Conservation (phyloP, 768 basidiomycete genomes). For the Cubamyces lactineus region DNA sequence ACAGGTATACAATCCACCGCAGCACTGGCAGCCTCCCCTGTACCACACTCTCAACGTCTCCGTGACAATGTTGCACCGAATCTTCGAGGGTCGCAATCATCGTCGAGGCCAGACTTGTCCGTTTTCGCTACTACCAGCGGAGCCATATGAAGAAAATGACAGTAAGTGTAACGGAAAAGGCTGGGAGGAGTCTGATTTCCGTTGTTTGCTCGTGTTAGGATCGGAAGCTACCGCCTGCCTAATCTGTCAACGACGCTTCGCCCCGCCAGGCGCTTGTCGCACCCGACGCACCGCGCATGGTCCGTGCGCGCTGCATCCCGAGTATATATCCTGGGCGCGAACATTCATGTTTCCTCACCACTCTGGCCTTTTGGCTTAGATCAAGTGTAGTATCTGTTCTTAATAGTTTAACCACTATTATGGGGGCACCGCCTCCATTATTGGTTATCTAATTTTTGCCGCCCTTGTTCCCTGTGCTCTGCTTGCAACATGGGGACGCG, state of each 20-base stretch:
- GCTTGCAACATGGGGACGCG: constrained; percentile 33
- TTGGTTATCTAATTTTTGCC: constrained; percentile 37
- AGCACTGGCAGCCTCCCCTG: too few relatives aligned
- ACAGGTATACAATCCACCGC: too few relatives aligned
- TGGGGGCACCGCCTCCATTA: constrained; percentile 39
- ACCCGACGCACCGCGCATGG: too few relatives aligned
- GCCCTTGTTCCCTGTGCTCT: constrained; percentile 32
- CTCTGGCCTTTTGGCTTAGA: constrained; percentile 71
- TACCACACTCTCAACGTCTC: too few relatives aligned
- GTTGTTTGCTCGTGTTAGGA: constrained; percentile 5
- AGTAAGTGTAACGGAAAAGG: too few relatives aligned
- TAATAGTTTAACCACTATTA: constrained; percentile 50
- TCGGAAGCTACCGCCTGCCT: constrained; percentile 12
- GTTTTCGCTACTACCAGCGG: too few relatives aligned
- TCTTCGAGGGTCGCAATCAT: too few relatives aligned
- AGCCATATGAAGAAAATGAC: too few relatives aligned
- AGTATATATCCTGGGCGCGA: neutral
- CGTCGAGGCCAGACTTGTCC: too few relatives aligned
- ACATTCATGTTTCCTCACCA: constrained; percentile 36
- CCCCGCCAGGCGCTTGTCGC: neutral
- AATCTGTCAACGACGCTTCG: neutral
- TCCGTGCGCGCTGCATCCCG: constrained; percentile 10
- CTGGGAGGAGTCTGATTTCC: neutral
- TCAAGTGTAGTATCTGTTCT: constrained; percentile 80
- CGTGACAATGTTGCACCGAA: too few relatives aligned